Base-by-base conservation (phyloP, 495 filamentous ascomycete genomes). In the Cryomyces antarcticus region DNA sequence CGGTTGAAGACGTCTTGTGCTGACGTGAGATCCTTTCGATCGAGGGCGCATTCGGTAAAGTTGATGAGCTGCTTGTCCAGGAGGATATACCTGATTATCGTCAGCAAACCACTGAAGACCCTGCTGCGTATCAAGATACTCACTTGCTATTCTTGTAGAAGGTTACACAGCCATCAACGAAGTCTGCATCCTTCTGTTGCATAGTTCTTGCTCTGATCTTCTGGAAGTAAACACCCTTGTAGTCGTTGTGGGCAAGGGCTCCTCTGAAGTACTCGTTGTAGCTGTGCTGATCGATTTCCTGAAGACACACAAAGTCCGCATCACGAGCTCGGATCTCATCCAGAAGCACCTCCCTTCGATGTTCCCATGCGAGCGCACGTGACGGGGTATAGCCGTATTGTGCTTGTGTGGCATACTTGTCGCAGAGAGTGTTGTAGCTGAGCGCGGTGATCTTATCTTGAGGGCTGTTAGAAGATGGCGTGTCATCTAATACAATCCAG, bases 1-100 rank as follows among this genome's bases (percentile, higher is more conserved):
- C 89, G 78, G 56, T 97, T 96, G 68, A 89, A 96, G 46, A 95
- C 85, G 52, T 97, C 92, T 52, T 88, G 81, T 41, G 87, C 80
- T 31, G 82, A 78, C 61, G 95, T 96, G 71, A 92, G 89, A 58
- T 95, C 89, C 5, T 84, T 80, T 41, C 92, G 70, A 45, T 88
- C 82, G 58, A 96, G 89, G 45, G 89, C 88, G 12, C 75, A 79
- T 46, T 82, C 79, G n/a, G 78, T 75, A 57, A 94, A 93, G 58
- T 93, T 84, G 53, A 97, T 73, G 38, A 93, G 55, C 43, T 93
- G 78, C 63, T 94, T 95, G 63, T 95, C 86, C 29, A 96, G 73
- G 38, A 92, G 62, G 49, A 92, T 81, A 61, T 81, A 96, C 53
- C 68, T 59, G 35, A 7, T 7, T 34, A 27, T 3, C 12, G 43